Evolutionary conservation across 495 filamentous ascomycete species (phyloP).

Genomic region (Collariella sp.): DNA sequence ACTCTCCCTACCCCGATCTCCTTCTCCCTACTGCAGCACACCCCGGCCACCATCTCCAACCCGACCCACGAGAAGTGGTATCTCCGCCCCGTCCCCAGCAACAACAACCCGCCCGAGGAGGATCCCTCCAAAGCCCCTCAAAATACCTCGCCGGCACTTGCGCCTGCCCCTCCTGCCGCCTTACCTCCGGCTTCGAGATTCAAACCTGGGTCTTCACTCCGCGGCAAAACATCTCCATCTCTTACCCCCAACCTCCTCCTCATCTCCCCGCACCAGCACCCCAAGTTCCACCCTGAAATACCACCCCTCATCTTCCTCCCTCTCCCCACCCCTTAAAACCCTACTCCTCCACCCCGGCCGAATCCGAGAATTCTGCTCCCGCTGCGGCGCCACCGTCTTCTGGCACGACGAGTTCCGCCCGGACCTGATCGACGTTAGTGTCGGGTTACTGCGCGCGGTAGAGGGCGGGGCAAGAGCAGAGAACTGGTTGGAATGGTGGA

Average conservation of each 20-base stretch:
- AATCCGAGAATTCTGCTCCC: conserved; percentile 53
- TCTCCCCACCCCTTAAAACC: conserved; percentile 27
- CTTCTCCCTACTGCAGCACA: conserved; percentile 25
- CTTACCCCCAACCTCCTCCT: not conserved
- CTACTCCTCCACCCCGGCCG: conserved; percentile 49
- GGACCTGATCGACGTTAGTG: conserved; percentile 56
- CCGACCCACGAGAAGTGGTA: conserved; percentile 30
- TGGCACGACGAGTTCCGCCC: conserved; percentile 52
- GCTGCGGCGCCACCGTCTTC: conserved; percentile 60
- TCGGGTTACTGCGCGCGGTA: conserved; percentile 47
- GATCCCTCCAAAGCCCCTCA: not conserved
- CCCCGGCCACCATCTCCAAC: conserved; percentile 38
- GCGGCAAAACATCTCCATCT: conserved; percentile 48
- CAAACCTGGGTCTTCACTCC: conserved; percentile 64
- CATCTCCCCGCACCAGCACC: not conserved
- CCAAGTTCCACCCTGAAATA: not conserved
- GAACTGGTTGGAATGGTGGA: conserved; percentile 54
- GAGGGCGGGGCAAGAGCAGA: conserved; percentile 50
- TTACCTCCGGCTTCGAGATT: conserved; percentile 55
- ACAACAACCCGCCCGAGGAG: not conserved
- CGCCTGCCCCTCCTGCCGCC: conserved; percentile 54
- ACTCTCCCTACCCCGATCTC: conserved; percentile 25
- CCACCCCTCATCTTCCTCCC: conserved; percentile 33
- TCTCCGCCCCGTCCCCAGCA: conserved; percentile 19
- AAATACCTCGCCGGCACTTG: conserved; percentile 60